These are phyloP conservation scores for Arxiozyma heterogenica DNA, from an alignment of 1,139 yeast genomes.

Conservation along the genomic window DNA sequence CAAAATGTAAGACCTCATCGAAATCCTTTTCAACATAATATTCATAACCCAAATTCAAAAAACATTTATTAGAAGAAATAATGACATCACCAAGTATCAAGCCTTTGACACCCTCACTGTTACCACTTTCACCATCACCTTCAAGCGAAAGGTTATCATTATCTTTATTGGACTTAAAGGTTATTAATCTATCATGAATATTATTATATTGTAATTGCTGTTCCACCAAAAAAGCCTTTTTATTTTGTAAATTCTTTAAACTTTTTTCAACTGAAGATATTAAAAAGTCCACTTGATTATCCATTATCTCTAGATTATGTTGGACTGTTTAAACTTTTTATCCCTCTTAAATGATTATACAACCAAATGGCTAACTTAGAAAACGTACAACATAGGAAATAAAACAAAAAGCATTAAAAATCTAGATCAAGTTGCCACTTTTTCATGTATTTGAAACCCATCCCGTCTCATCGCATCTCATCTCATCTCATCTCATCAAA, in stretches of 20 bases:
- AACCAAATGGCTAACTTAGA: no score
- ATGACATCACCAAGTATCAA: conserved; percentile 30
- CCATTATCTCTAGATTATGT: conserved; percentile 4
- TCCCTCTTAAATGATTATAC: no score
- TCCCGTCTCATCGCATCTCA: not conserved
- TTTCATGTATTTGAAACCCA: not conserved
- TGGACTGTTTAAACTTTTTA: no score
- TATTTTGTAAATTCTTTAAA: conserved; percentile 22
- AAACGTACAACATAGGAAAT: no score
- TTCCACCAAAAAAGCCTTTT: conserved; percentile 22
- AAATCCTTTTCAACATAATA: conserved; percentile 44
- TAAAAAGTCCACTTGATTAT: conserved; percentile 6
- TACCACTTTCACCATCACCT: conserved; percentile 12
- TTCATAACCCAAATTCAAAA: conserved; percentile 50
- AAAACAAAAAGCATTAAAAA: not conserved
- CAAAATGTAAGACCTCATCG: conserved; percentile 39
- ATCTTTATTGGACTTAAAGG: conserved; percentile 6
- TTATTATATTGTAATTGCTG: conserved; percentile 29
- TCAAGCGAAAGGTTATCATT: not conserved
- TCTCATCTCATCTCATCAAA: not conserved
- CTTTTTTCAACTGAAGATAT: conserved; percentile 24
- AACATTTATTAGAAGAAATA: conserved; percentile 32
- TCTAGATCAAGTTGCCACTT: not conserved
- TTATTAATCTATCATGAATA: conserved; percentile 24
- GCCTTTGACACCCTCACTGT: conserved; percentile 22